Evolutionary conservation across 495 filamentous ascomycete genomes (phyloP).

Genomic region (Penicillium angulare): DNA sequence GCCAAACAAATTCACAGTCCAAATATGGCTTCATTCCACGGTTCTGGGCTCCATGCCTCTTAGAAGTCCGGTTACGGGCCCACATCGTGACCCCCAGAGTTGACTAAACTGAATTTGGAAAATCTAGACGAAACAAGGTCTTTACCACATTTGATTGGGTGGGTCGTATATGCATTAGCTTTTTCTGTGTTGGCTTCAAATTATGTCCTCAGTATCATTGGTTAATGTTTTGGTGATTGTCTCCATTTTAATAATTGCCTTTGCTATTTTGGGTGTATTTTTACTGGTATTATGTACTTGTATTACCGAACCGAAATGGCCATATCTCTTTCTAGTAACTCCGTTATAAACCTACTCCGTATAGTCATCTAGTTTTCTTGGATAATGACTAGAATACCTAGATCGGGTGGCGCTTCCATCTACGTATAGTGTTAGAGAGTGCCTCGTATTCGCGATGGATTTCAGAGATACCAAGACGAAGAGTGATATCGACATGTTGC

Average conservation of each 20-base stretch:
- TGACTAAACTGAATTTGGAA: constrained; percentile 12
- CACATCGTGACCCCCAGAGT: neutral
- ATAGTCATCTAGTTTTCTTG: no score
- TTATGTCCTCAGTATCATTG: constrained; percentile 10
- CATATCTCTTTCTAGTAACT: no score
- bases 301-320: neutral
- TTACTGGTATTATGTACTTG: neutral
- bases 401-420: no score
- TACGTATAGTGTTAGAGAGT: no score
- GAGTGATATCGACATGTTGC: no score
- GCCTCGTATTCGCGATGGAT: no score
- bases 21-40: constrained; percentile 6
- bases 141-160: neutral
- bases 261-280: neutral
- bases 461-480: no score
- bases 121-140: constrained; percentile 14
- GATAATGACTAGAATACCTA: no score
- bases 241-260: neutral
- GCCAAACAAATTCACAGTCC: neutral
- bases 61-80: no score
- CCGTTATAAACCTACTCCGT: no score
- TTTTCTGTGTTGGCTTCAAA: constrained; percentile 17
- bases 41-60: no score
- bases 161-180: neutral
- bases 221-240: neutral